These are phyloP conservation scores for Haematococcus sp. DNA, from an alignment of 139 green algal genomes.

Conservation along the genomic window DNA sequence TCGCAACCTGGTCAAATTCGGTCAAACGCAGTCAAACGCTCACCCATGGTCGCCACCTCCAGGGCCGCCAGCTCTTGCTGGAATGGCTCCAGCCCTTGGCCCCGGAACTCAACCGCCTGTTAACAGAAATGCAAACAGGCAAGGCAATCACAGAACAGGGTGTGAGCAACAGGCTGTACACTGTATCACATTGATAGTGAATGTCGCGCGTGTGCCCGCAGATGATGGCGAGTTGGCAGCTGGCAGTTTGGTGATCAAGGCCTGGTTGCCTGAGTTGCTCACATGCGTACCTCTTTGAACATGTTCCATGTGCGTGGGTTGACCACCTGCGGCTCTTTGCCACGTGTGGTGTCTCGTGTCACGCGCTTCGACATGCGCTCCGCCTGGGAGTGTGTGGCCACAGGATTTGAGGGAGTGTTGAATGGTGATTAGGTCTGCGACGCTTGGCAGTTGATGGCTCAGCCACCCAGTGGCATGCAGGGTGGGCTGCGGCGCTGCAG, in stretches of 20 bases:
- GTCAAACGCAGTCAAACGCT: background rate
- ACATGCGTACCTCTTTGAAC: constrained; percentile 3
- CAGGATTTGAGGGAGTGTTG: too few relatives aligned
- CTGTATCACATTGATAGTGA: too few relatives aligned
- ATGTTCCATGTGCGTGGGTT: constrained; percentile 15
- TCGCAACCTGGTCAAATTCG: too few relatives aligned
- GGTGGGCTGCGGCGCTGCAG: too few relatives aligned
- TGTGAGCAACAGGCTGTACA: too few relatives aligned
- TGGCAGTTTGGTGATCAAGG: background rate
- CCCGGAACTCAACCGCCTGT: constrained; percentile 12
- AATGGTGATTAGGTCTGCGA: too few relatives aligned
- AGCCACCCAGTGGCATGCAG: too few relatives aligned
- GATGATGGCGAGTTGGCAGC: too few relatives aligned
- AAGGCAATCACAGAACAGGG: constrained; percentile 9
- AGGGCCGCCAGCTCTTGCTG: background rate
- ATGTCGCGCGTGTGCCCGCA: background rate
- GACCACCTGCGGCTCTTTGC: constrained; percentile 3
- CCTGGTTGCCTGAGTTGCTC: background rate
- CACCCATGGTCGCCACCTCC: constrained; percentile 9
- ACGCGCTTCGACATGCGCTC: constrained; percentile 2
- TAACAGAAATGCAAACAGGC: constrained; percentile 14
- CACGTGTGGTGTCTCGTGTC: background rate
- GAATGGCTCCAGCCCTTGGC: background rate
- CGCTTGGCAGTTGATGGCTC: too few relatives aligned
- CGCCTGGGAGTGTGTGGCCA: background rate